Evolutionary conservation across 805 yeast genomes (phyloP), one percentile per base, ranked within the genome.

Genomic region (Saturnispora galanensis): DNA sequence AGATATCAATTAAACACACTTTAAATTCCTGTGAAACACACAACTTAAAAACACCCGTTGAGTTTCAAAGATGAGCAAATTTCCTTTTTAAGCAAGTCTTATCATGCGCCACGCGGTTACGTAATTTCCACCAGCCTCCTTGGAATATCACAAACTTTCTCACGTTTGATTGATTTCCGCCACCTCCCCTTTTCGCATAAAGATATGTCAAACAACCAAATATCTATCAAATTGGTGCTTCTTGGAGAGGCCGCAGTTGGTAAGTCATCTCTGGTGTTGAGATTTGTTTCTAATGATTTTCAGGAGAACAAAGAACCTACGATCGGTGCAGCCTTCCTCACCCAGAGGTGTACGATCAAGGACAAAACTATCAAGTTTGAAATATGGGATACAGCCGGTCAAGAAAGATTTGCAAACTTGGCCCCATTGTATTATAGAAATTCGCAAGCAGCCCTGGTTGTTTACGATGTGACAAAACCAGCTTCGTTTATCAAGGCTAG

Each of bases 171-270:
- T 37, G 16, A 37, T 26, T 26, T 12, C 10, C 11, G 15, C 29
- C 31, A 26, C 13, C 13, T 13, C 17, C 29, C 32, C 16, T 13
- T 11, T 38, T 13, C 13, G 15, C 12, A 10, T 28, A n/a, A 8
- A 33, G 38, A 21, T 16, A 56, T 55, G 58, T 52, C 61, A 4
- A 51, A 45, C 13, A 54, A 55, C 31, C 67, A 82, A 41, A 81
- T 84, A 28, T 76, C 89, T 12, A 95, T 90, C 45, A 90, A 90
- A 64, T 73, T 90, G 46, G 98, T 90, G 8, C 76, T 90, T 35
- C 68, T 90, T 38, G 98, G 98, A 28, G 98, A 90, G 60, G 97
- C 97, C 1, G 98, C 98, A 0, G 98, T 90, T 13, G 98, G 98
- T 43, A 90, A 90, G 60, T 86, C 96, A 4, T 86, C 96, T 5